These are phyloP conservation scores for Aspergillus pseudotamarii DNA, from an alignment of 2,329 filamentous ascomycete species.

Conservation along the genomic window DNA sequence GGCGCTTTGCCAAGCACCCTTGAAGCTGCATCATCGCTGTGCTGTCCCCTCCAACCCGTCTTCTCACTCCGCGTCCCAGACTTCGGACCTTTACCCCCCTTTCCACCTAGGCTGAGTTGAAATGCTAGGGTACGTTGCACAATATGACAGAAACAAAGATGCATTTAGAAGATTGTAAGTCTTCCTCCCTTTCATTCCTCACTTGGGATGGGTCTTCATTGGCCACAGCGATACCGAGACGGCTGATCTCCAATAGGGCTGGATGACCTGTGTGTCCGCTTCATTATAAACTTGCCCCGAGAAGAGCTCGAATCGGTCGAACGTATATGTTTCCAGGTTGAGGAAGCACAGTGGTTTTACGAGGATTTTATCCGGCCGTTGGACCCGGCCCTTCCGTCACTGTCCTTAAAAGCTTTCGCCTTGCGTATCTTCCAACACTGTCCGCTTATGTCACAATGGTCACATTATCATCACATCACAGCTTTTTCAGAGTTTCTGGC, in stretches of 20 bases:
- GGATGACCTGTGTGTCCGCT: constrained; percentile 96
- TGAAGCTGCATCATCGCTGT: constrained; percentile 29
- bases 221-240: constrained; percentile 22
- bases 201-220: neutral
- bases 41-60: constrained; percentile 21
- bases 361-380: constrained; percentile 96
- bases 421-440: constrained; percentile 92
- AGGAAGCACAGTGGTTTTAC: constrained; percentile 99
- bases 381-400: constrained; percentile 80
- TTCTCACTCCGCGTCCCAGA: constrained; percentile 23
- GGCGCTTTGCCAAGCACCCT: constrained; percentile 30
- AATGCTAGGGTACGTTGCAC: constrained; percentile 63
- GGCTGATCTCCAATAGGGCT: constrained; percentile 63
- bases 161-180: constrained; percentile 85
- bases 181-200: neutral
- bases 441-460: constrained; percentile 80
- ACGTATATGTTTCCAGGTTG: constrained; percentile 96
- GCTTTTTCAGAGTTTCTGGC: constrained; percentile 91
- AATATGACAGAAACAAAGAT: constrained; percentile 77
- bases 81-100: constrained; percentile 21
- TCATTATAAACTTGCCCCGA: constrained; percentile 93
- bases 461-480: constrained; percentile 72
- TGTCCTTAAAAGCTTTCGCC: constrained; percentile 83
- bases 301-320: constrained; percentile 88
- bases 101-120: constrained; percentile 43